Evolutionary conservation across 2,329 filamentous ascomycete species (phyloP), one percentile per base, ranked within the genome.

Genomic region (Penicillium decumbens): DNA sequence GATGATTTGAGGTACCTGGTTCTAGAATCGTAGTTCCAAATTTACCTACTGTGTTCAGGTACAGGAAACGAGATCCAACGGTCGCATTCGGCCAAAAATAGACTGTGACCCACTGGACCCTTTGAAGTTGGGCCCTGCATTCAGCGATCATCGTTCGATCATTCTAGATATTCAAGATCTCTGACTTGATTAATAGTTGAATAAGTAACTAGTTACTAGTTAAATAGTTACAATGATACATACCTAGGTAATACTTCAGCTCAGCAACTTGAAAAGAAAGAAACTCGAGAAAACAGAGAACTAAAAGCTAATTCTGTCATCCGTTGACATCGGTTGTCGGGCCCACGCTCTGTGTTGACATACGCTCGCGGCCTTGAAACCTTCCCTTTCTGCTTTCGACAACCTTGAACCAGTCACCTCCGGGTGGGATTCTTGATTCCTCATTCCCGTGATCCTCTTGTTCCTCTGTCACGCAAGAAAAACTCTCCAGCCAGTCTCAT

Each of bases 291-390:
- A 9, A 9, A 28, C 8, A 8, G 9, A 9, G 1, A 12, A 9
- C 2, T 8, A 10, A 29, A 29, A 29, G 20, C n/a, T 18, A 24
- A 20, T 5, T n/a, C 33, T 18, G 20, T 23, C 3, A 23, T 23
- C 20, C 20, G 20, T 23, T 27, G 43, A 45, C 30, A 23, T 18
- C 48, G 43, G 54, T 56, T 56, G 54, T 54, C 54, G 49, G 45
- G 51, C 43, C 44, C 54, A 56, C 54, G 45, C 38, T 38, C 15
- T 39, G n/a, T 49, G 47, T 50, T 49, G 47, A 45, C 47, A 23
- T n/a, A 9, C 29, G 39, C 39, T 44, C 32, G 41, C 25, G n/a
- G 45, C 45, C 30, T 33, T 23, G 7, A 29, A 41, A 41, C 45
- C 24, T 41, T 41, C n/a, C 28, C 40, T 12, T n/a, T 27, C 25